Base-by-base conservation (phyloP, 164 flowering plant species). In the Akebia trifoliata region DNA sequence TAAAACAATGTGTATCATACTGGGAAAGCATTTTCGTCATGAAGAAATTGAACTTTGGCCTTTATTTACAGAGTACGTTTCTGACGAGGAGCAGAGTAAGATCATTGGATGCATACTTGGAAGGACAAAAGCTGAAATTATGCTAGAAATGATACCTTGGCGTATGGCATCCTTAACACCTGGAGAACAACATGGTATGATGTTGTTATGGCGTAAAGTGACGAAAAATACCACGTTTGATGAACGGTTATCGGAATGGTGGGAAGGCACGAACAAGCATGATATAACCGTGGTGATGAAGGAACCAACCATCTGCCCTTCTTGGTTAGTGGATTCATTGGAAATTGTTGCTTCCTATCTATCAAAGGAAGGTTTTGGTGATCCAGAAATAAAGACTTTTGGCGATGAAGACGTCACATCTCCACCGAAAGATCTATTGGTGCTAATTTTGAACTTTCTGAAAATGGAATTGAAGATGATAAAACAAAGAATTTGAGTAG, bases 201-300 rank as follows among this genome's bases (percentile, higher is more conserved):
- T 81, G 76, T 69, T 72, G 37, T 63, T 77, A 47, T 85, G 89
- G 96, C 71, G 63, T 44, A 78, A 78, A 57, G 80, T 74, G 18
- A 76, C 98, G 10, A 81, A 70, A 56, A 67, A 78, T 61, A 92
- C 98, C n/a, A 92, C 74, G 85, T 92, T 92, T 64, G 72, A 67
- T 65, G 86, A 86, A 54, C 89, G 98, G 98, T 60, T 92, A 50
- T 48, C 68, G 30, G 96, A 89, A 62, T 92, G 98, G 93, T 86
- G 87, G 91, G 86, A 81, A 49, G 90, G 81, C 20, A 53, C 61
- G 57, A 54, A 45, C 18, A 56, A 29, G n/a, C 32, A 66, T 64
- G 55, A 53, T 35, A 46, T 56, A 38, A 52, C 61, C 4, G 64
- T 54, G 47, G 74, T 52, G 36, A 63, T 31, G 36, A 72, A 66